A percentile compares a stretch with the other conserved stretches of the same genome.
phyloP scores from a whole-genome alignment of 352 stramenopile genomes.

The Globisporangium barbulae region DNA sequence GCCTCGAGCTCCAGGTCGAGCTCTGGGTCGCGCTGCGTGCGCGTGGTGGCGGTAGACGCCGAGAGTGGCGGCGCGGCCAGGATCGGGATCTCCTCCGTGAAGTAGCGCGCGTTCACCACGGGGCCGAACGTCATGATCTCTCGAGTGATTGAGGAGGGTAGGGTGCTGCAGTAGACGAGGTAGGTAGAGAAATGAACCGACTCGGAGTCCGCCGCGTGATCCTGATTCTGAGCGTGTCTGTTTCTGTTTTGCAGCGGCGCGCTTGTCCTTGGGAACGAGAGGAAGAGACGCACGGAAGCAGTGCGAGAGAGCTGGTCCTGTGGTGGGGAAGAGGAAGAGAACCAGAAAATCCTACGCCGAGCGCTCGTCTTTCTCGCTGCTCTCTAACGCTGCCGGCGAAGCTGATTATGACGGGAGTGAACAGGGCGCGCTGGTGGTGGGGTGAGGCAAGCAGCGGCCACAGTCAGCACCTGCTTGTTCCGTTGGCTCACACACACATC shows the following conservation, averaged over 20 bases:
- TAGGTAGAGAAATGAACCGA: slow-evolving; percentile 8
- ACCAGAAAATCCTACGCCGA: slow-evolving; percentile 2
- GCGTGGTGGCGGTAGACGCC: slow-evolving; percentile 8
- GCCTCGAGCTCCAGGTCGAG: slow-evolving; percentile 16
- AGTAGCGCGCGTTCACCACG: slow-evolving; percentile 11
- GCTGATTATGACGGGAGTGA: not conserved
- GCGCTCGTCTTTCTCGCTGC: slow-evolving; percentile 4
- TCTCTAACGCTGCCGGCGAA: slow-evolving; percentile 3
- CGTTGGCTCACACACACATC: slow-evolving; percentile 9
- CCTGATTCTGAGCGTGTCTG: slow-evolving; percentile 4
- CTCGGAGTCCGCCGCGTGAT: not conserved
- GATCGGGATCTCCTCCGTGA: slow-evolving; percentile 12
- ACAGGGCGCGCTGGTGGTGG: not conserved
- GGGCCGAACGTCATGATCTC: slow-evolving; percentile 8
- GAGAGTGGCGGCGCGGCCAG: slow-evolving; percentile 9
- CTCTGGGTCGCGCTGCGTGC: slow-evolving; percentile 13
- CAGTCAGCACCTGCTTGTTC: not conserved
- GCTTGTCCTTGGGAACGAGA: not conserved
- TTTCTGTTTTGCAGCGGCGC: not conserved
- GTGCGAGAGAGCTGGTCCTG: not conserved
- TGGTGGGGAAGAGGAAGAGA: slow-evolving; percentile 1
- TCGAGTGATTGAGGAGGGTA: not conserved
- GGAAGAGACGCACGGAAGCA: not conserved
- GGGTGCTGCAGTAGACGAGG: slow-evolving; percentile 5
- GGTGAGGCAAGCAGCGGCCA: not conserved